Conservation (phyloP, 2,329 filamentous ascomycete species). For the Fusarium bulbicola region DNA sequence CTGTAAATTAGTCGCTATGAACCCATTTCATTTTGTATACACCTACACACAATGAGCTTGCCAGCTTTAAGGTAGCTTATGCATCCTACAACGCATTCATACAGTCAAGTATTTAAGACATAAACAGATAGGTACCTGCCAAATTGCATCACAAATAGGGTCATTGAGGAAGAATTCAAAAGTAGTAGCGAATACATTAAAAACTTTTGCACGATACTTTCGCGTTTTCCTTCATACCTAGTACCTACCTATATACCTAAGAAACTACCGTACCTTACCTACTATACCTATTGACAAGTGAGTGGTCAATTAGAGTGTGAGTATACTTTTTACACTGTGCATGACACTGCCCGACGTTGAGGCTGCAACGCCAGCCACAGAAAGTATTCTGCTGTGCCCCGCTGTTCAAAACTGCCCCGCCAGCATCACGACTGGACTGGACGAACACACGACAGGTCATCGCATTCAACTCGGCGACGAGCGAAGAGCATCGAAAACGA, state of each 20-base stretch:
- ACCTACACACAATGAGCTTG: neutral
- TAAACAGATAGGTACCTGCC: neutral
- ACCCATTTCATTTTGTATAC: neutral
- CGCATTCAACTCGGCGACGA: slow-evolving; percentile 12
- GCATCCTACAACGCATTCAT: neutral
- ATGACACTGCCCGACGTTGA: slow-evolving; percentile 15
- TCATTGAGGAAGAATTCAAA: neutral
- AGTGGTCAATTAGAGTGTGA: neutral
- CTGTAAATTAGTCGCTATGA: neutral
- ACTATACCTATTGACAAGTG: too few relatives aligned
- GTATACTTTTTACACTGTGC: neutral
- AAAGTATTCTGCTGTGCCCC: slow-evolving; percentile 35
- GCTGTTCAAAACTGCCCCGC: slow-evolving; percentile 45
- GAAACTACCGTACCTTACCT: too few relatives aligned
- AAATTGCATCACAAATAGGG: neutral
- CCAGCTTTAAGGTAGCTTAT: neutral
- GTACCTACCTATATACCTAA: neutral
- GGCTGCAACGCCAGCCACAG: slow-evolving; percentile 31
- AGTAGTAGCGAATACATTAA: neutral
- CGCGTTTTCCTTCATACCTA: neutral
- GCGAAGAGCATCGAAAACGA: neutral
- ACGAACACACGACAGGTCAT: slow-evolving; percentile 32
- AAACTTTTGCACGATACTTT: neutral
- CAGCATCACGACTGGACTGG: slow-evolving; percentile 24
- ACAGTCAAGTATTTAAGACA: neutral